A percentile compares a stretch with the other conserved stretches of the same genome.
phyloP scores from a whole-genome alignment of 148 eudicot species.

The Chenopodium formosanum region DNA sequence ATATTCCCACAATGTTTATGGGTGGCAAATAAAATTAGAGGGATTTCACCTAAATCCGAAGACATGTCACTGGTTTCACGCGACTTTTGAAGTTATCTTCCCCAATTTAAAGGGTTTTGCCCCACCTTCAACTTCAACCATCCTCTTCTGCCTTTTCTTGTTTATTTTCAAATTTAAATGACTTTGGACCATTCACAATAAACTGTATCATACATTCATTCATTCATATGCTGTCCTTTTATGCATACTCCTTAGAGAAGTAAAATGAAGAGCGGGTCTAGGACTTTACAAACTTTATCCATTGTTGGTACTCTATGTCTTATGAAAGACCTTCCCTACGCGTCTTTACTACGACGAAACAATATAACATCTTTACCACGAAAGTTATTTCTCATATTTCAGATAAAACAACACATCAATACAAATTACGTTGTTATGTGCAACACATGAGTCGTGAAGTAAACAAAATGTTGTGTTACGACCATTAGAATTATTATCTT shows the following conservation, averaged over 20 bases:
- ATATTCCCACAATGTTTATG: neutral
- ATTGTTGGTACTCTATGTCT: too few species aligned
- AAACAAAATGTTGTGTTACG: too few species aligned
- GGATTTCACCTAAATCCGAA: conserved; percentile 21
- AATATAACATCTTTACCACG: too few species aligned
- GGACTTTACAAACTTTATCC: too few species aligned
- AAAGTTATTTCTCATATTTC: too few species aligned
- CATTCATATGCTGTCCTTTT: neutral
- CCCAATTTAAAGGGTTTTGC: conserved; percentile 6
- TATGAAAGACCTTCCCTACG: too few species aligned
- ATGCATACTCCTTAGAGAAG: neutral
- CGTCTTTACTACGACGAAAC: too few species aligned
- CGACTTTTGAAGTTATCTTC: conserved; percentile 15
- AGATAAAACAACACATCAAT: too few species aligned
- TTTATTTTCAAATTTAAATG: conserved; percentile 29
- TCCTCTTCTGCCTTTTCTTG: neutral
- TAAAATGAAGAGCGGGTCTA: neutral
- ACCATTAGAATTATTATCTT: too few species aligned
- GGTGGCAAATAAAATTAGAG: conserved; percentile 17
- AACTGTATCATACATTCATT: neutral
- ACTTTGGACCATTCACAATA: conserved; percentile 8
- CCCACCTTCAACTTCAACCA: neutral
- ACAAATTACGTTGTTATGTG: neutral
- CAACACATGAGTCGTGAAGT: too few species aligned
- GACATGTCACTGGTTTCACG: conserved; percentile 30